phyloP scores from a whole-genome alignment of 306 rosid species.

The Leucaena leucocephala region DNA sequence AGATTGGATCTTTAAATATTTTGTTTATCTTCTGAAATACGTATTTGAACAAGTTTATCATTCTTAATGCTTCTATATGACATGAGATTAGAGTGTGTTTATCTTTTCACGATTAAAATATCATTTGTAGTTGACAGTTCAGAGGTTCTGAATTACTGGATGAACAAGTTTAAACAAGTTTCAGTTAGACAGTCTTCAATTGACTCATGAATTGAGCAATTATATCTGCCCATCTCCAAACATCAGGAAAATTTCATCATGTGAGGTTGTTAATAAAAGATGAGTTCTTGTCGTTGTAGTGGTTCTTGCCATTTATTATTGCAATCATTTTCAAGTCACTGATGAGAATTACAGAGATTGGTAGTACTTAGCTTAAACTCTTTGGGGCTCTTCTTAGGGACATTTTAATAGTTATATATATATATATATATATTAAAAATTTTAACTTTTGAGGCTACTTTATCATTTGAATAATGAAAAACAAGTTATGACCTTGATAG shows the following conservation, averaged over 20 bases:
- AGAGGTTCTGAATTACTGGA: constrained; percentile 9
- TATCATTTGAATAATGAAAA: constrained; percentile 11
- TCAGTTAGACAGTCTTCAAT: background rate
- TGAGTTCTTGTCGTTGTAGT: background rate
- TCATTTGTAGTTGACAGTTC: background rate
- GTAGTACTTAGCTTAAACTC: background rate
- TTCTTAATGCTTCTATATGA: background rate
- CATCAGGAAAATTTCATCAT: background rate
- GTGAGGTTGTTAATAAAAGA: background rate
- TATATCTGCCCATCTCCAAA: background rate
- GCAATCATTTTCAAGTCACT: background rate
- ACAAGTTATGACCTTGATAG: constrained; percentile 17
- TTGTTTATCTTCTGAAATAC: background rate
- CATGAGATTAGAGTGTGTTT: background rate
- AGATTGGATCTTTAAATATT: background rate
- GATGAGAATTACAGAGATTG: background rate
- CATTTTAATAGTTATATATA: background rate
- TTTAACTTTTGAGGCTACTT: constrained; percentile 24
- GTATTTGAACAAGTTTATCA: background rate
- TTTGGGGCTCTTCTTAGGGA: background rate
- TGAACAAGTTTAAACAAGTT: background rate
- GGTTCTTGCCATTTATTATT: background rate
- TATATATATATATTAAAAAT: background rate
- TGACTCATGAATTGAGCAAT: background rate
- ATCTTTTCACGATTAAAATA: constrained; percentile 17